Conservation (phyloP, 2,329 filamentous ascomycete species). For the Alternaria ventricosa region DNA sequence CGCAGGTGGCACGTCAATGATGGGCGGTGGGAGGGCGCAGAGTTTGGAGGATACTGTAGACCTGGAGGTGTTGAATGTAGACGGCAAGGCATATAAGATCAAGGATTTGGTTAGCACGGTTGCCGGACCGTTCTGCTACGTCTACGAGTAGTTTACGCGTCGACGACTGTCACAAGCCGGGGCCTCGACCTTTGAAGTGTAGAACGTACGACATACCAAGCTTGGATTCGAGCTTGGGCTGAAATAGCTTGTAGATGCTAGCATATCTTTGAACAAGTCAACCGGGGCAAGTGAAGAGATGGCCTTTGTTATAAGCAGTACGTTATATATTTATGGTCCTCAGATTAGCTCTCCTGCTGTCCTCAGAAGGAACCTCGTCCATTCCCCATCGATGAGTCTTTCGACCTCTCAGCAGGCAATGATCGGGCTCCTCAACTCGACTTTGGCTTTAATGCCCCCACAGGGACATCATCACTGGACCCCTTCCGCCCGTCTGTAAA, state of each 20-base stretch:
- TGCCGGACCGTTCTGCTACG: slow-evolving; percentile 57
- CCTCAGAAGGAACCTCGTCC: slow-evolving; percentile 38
- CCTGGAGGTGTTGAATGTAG: slow-evolving; percentile 46
- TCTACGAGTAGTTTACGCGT: slow-evolving; percentile 43
- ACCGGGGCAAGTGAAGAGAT: background rate
- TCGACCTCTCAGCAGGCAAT: slow-evolving; percentile 18
- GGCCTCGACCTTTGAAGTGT: background rate
- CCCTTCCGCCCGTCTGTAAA: slow-evolving; percentile 23
- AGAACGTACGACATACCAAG: background rate
- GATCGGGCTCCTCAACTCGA: slow-evolving; percentile 38
- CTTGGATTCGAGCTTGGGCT: background rate
- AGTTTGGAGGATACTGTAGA: slow-evolving; percentile 46
- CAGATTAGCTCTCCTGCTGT: slow-evolving; percentile 48
- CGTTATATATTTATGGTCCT: slow-evolving; percentile 29
- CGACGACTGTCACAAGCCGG: background rate
- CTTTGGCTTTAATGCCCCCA: slow-evolving; percentile 45
- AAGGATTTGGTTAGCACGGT: slow-evolving; percentile 55
- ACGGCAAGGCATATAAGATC: slow-evolving; percentile 48
- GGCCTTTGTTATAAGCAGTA: background rate
- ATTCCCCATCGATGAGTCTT: slow-evolving; percentile 16
- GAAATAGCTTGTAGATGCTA: background rate
- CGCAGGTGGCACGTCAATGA: slow-evolving; percentile 53
- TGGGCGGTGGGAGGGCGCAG: slow-evolving; percentile 32
- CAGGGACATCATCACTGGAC: slow-evolving; percentile 45
- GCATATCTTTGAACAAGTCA: background rate